Evolutionary conservation across 805 yeast genomes (phyloP).

Genomic region (Komagataella phaffii): DNA sequence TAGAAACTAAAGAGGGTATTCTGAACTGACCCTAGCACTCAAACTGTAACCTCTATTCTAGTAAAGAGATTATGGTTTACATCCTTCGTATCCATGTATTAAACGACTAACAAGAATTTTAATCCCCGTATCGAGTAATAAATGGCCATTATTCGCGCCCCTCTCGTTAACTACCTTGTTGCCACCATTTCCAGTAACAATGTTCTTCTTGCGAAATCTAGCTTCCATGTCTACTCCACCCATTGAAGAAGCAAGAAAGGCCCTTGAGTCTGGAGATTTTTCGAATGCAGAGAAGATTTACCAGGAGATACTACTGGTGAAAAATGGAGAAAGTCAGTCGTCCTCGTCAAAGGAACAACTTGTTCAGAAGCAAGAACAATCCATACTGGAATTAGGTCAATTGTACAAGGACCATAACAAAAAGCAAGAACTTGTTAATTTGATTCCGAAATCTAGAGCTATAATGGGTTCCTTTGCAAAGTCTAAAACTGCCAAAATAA

Average conservation of each 20-base stretch:
- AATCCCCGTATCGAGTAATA: neutral
- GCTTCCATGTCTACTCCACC: conserved; percentile 15
- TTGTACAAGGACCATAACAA: conserved; percentile 41
- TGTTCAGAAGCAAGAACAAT: conserved; percentile 46
- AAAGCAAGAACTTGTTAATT: conserved; percentile 36
- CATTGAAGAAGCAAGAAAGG: conserved; percentile 49
- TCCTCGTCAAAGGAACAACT: neutral
- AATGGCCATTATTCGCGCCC: neutral
- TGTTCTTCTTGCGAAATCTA: neutral
- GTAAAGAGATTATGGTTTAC: too few relatives aligned
- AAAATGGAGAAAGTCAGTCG: conserved; percentile 5
- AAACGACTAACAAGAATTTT: too few relatives aligned
- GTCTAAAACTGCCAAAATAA: conserved; percentile 88
- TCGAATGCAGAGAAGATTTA: conserved; percentile 50
- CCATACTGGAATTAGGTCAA: conserved; percentile 66
- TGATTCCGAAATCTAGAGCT: conserved; percentile 55
- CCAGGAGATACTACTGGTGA: conserved; percentile 26
- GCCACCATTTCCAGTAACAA: neutral
- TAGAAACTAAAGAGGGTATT: neutral
- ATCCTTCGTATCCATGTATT: too few relatives aligned
- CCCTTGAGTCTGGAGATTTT: conserved; percentile 33
- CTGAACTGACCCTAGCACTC: neutral
- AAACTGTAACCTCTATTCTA: neutral
- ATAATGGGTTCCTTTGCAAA: conserved; percentile 72
- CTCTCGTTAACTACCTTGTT: neutral